Percentiles rank a stretch among this genome's conserved stretches.
Conservation (phyloP, 2,329 filamentous ascomycete species). For the Apiospora hydei region DNA sequence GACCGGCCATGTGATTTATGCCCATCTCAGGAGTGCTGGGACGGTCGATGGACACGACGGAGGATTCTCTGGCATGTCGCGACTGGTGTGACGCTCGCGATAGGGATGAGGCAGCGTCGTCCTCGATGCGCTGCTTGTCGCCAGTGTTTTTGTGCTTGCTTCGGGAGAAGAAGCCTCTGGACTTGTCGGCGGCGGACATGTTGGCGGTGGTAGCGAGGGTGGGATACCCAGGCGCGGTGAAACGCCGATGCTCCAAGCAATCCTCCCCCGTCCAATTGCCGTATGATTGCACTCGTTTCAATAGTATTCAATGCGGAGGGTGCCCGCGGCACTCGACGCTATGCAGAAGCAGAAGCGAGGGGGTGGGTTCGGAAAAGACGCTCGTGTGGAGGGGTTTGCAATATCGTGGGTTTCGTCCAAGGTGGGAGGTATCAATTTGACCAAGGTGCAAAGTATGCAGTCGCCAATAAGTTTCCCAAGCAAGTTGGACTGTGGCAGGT, state of each 20-base stretch:
- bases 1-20: slow-evolving; percentile 78
- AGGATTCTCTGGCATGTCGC: slow-evolving; percentile 77
- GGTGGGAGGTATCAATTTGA: slow-evolving; percentile 5
- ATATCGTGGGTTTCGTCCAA: slow-evolving; percentile 17
- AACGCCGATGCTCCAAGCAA: slow-evolving; percentile 37
- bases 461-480: not conserved
- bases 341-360: slow-evolving; percentile 11
- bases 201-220: slow-evolving; percentile 24
- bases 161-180: slow-evolving; percentile 87
- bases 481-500: slow-evolving; percentile 18
- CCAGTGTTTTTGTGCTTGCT: slow-evolving; percentile 78
- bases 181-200: slow-evolving; percentile 76
- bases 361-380: slow-evolving; percentile 6
- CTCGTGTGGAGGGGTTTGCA: slow-evolving; percentile 17
- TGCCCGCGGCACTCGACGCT: not conserved
- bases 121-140: slow-evolving; percentile 70
- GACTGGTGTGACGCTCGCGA: slow-evolving; percentile 66
- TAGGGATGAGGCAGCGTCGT: slow-evolving; percentile 66
- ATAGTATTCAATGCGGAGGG: slow-evolving; percentile 15
- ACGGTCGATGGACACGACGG: slow-evolving; percentile 74
- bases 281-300: slow-evolving; percentile 14
- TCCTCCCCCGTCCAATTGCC: slow-evolving; percentile 27
- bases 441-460: not conserved
- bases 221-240: slow-evolving; percentile 32
- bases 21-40: slow-evolving; percentile 69